Evolutionary conservation across 139 green algal genomes (phyloP).

Genomic region (Deuterostichococcus epilithicus): DNA sequence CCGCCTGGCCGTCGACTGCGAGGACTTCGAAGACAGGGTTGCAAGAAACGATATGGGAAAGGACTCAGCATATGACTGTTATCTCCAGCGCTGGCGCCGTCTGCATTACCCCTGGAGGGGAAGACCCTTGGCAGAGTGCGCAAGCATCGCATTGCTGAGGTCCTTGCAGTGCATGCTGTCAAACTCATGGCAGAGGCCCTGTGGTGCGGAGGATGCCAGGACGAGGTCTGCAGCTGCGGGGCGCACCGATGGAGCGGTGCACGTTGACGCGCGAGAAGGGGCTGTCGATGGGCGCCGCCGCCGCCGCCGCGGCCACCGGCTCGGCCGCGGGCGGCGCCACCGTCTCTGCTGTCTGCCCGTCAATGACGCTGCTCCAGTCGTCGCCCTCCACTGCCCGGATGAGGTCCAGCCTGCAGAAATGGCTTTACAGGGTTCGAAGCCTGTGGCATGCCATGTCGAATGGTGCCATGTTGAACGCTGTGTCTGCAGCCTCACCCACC

Average conservation of each 20-base stretch:
- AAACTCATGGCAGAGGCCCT: too few relatives aligned
- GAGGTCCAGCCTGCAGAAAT: slow-evolving; percentile 22
- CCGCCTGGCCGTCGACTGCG: too few relatives aligned
- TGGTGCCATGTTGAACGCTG: too few relatives aligned
- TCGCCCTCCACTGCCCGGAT: slow-evolving; percentile 69
- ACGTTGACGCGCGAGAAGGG: slow-evolving; percentile 67
- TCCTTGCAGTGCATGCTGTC: too few relatives aligned
- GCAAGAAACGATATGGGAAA: too few relatives aligned
- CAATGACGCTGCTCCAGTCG: slow-evolving; percentile 81
- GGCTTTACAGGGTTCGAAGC: too few relatives aligned
- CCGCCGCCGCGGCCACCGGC: not conserved
- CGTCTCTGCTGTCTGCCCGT: slow-evolving; percentile 65
- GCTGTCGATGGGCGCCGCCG: slow-evolving; percentile 45
- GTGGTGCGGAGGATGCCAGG: too few relatives aligned
- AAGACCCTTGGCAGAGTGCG: too few relatives aligned
- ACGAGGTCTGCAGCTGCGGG: too few relatives aligned
- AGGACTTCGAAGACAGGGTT: too few relatives aligned
- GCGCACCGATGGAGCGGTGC: slow-evolving; percentile 62
- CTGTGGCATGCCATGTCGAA: too few relatives aligned
- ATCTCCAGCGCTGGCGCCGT: not conserved
- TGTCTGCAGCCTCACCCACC: not conserved
- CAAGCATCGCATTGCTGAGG: too few relatives aligned
- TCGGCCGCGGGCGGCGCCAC: slow-evolving; percentile 4
- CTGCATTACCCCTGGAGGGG: not conserved
- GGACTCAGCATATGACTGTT: not conserved